phyloP scores from a whole-genome alignment of 2,329 filamentous ascomycete genomes.

The Periconia sp. region DNA sequence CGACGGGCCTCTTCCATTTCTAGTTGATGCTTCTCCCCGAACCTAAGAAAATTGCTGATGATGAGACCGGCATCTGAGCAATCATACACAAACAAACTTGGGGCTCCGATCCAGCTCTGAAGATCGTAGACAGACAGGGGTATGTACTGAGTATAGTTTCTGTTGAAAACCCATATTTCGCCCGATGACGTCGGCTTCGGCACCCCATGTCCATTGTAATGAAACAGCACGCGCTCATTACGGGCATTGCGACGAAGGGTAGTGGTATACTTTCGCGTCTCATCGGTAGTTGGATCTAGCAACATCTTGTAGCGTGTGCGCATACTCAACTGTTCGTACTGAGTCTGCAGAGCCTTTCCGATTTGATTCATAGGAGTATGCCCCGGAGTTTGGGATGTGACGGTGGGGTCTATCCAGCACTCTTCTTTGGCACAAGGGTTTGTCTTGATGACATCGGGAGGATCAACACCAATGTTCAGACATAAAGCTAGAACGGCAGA shows the following conservation, averaged over 20 bases:
- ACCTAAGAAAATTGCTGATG: slow-evolving; percentile 89
- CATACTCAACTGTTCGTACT: slow-evolving; percentile 94
- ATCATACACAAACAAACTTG: slow-evolving; percentile 96
- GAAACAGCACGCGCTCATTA: slow-evolving; percentile 93
- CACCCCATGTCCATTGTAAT: slow-evolving; percentile 98
- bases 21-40: slow-evolving; percentile 90
- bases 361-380: slow-evolving; percentile 90
- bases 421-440: slow-evolving; percentile 91
- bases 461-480: slow-evolving; percentile 95
- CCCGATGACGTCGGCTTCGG: slow-evolving; percentile 93
- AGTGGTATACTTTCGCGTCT: slow-evolving; percentile 94
- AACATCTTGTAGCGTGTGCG: slow-evolving; percentile 98
- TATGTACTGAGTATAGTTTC: slow-evolving; percentile 98
- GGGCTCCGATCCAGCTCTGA: slow-evolving; percentile 92
- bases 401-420: slow-evolving; percentile 93
- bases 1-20: slow-evolving; percentile 78
- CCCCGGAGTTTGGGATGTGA: slow-evolving; percentile 68
- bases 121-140: slow-evolving; percentile 93
- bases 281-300: slow-evolving; percentile 92
- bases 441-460: slow-evolving; percentile 94
- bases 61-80: slow-evolving; percentile 97
- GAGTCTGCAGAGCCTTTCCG: slow-evolving; percentile 90
- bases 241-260: slow-evolving; percentile 90
- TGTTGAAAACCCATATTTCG: slow-evolving; percentile 99
- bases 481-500: slow-evolving; percentile 93